These are phyloP conservation scores for Aureobasidium sp. DNA, from an alignment of 2,329 filamentous ascomycete genomes.

Conservation along the genomic window DNA sequence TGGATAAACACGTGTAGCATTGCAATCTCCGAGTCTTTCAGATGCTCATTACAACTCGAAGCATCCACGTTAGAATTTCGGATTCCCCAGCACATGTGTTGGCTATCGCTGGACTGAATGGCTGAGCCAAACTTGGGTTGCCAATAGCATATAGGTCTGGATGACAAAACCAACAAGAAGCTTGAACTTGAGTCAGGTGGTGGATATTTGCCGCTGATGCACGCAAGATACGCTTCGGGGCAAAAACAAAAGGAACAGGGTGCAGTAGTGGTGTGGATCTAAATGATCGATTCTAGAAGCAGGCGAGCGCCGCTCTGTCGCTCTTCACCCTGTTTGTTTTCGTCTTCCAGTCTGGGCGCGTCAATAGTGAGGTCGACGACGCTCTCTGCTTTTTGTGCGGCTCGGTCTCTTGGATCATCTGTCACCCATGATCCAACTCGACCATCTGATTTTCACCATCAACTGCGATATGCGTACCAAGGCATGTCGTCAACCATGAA, in stretches of 20 bases:
- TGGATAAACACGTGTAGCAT: not conserved
- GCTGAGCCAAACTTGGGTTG: constrained; percentile 1
- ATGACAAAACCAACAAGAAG: not conserved
- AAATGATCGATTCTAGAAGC: constrained; percentile 11
- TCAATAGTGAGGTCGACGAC: not conserved
- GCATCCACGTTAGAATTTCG: not conserved
- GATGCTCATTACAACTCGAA: not conserved
- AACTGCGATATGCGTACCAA: not conserved
- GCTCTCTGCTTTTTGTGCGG: constrained; percentile 7
- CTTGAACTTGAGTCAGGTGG: constrained; percentile 10
- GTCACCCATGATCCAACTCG: not conserved
- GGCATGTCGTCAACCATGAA: constrained; percentile 3
- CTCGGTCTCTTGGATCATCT: not conserved
- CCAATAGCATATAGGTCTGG: not conserved
- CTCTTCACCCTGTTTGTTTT: constrained; percentile 1
- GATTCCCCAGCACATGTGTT: not conserved
- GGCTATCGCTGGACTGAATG: not conserved
- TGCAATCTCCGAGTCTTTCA: not conserved
- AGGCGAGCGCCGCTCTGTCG: constrained; percentile 1
- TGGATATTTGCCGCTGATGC: not conserved
- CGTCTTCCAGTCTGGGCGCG: not conserved
- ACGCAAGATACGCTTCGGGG: not conserved
- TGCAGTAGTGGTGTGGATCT: not conserved
- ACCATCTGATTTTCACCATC: not conserved
- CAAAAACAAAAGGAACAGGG: not conserved